Conservation (phyloP, 1,284 basidiomycete species). For the Puccinia triticina region DNA sequence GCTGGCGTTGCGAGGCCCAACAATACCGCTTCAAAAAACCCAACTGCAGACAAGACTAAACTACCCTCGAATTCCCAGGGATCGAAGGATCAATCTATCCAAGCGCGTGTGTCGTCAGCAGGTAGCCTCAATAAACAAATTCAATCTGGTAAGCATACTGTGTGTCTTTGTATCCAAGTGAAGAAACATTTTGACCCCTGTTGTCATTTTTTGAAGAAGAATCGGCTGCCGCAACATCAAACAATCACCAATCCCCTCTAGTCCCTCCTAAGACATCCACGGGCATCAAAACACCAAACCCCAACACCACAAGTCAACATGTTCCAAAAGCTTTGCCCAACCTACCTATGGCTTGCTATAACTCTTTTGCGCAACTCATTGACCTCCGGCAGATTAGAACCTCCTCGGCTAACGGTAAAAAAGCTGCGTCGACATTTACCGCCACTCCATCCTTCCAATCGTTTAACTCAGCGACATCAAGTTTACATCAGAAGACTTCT, state of each 20-base stretch:
- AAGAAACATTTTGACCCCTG: neutral
- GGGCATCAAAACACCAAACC: neutral
- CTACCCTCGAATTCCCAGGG: neutral
- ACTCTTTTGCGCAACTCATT: neutral
- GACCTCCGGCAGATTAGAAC: neutral
- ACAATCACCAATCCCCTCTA: neutral
- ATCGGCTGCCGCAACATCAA: neutral
- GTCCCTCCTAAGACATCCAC: neutral
- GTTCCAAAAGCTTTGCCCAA: neutral
- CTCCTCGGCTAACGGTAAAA: neutral
- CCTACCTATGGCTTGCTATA: neutral
- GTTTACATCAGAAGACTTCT: neutral
- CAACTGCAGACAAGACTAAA: neutral
- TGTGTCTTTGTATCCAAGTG: constrained; percentile 26
- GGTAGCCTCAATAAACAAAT: neutral
- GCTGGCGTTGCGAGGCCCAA: neutral
- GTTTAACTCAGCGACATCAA: neutral
- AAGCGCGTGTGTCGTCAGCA: neutral
- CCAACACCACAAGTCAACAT: neutral
- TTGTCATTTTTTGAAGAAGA: too few relatives aligned
- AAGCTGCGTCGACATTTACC: neutral
- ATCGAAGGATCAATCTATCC: neutral
- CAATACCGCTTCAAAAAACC: neutral
- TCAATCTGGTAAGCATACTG: constrained; percentile 24
- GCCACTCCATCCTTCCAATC: neutral